Conservation (phyloP, 176 grass and related monocot genomes). For the Canna indica region DNA sequence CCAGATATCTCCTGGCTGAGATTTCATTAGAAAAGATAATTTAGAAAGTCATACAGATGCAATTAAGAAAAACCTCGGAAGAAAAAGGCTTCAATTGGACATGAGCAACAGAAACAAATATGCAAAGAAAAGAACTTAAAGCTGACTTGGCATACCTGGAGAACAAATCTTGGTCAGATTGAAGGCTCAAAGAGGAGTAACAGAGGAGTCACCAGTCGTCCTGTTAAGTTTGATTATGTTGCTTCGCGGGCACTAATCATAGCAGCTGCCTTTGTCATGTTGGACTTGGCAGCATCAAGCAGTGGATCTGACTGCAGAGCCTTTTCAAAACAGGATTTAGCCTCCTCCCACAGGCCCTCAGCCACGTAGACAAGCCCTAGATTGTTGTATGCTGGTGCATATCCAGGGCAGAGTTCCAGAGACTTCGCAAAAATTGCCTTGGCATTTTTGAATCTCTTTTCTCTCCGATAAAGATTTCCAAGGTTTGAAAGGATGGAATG, state of each 20-base stretch:
- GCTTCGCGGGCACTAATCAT: neutral
- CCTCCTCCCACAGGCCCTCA: conserved; percentile 55
- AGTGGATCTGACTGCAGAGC: conserved; percentile 64
- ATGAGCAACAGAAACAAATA: no score
- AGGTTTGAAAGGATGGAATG: conserved; percentile 85
- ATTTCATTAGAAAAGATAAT: neutral
- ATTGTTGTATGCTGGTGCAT: conserved; percentile 92
- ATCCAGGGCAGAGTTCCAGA: conserved; percentile 75
- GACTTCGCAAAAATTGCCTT: conserved; percentile 65
- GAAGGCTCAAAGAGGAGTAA: neutral
- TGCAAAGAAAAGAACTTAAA: no score
- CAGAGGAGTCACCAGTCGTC: neutral
- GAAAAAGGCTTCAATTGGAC: neutral
- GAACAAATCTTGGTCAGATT: neutral
- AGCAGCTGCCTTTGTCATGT: conserved; percentile 43
- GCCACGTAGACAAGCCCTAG: conserved; percentile 78
- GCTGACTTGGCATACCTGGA: neutral
- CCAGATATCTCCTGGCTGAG: neutral
- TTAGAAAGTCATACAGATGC: neutral
- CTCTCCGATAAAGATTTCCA: conserved; percentile 79
- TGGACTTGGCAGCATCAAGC: conserved; percentile 86
- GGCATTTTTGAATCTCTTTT: conserved; percentile 69
- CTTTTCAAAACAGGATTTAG: conserved; percentile 67
- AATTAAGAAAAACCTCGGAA: neutral
- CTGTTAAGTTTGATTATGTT: neutral